Base-by-base conservation (phyloP, 2,329 filamentous ascomycete genomes). In the Trichoderma hamatum region DNA sequence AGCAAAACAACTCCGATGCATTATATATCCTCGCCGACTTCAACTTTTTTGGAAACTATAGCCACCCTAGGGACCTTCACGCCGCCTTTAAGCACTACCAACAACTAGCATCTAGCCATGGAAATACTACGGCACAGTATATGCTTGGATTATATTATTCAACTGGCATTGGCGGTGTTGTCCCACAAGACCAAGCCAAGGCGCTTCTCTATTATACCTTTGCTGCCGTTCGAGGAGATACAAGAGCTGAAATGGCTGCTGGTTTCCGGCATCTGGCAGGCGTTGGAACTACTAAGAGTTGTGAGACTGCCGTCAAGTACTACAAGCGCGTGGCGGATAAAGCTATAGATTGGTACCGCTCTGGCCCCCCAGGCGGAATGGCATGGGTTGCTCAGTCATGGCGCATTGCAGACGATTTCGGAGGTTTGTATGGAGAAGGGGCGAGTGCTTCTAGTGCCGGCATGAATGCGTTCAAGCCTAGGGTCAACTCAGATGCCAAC, bases 71-170 rank as follows among this genome's bases (percentile, higher is more conserved):
- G 72, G 89, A 97, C 77, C 93, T 97, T 73, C 84, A 87, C 36
- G 85, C 88, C 59, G 93, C 96, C 0, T 97, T 97, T 77, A 84
- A 87, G 72, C 87, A 93, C 82, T 99, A 98, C 80, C 84, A 92
- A 71, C 85, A 90, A 71, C 85, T 99, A 66, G 93, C 95, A 3
- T 85, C 86, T 21, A 79, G 90, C 70, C 87, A 91, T 72, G 96
- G 95, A 55, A 98, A 99, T 79, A 91, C 89, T 72, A 97, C 95
- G 14, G 96, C 96, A 1, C 93, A 98, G 78, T 91, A 97, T 80
- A 97, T 99, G 95, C 78, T 98, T 58, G 96, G 93, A 0, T 89
- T 99, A 74, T 96, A 97, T 87, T 95, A 99, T 80, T 94, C 94
- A 43, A 99, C 96, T 0, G 96, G 96, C 0, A 85, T 99, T 69